Conservation (phyloP, 176 grass and related monocot species). For the Pontederia paniculata region DNA sequence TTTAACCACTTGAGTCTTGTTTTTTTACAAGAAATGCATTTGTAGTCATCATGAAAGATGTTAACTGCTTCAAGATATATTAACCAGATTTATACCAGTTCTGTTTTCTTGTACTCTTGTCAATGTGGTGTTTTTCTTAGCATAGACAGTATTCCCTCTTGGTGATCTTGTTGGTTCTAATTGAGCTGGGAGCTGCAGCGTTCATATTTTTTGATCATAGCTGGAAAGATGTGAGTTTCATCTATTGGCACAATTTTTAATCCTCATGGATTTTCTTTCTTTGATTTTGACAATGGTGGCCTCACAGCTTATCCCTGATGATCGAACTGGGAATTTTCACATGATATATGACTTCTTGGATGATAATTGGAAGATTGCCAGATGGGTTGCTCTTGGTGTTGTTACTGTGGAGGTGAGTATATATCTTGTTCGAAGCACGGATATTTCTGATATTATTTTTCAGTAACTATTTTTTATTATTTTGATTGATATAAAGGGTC, state of each 20-base stretch:
- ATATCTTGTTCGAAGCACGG: background rate
- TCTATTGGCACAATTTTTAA: background rate
- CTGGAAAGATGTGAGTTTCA: constrained; percentile 88
- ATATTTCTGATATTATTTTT: no score
- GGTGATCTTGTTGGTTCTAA: constrained; percentile 63
- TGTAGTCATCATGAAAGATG: no score
- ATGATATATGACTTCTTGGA: constrained; percentile 72
- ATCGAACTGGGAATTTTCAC: constrained; percentile 77
- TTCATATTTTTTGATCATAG: constrained; percentile 98
- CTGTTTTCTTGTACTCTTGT: background rate
- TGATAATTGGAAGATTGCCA: constrained; percentile 80
- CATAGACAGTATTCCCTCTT: constrained; percentile 67
- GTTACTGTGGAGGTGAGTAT: constrained; percentile 60
- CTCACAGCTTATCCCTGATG: constrained; percentile 70
- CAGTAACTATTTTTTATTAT: no score
- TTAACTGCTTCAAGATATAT: no score
- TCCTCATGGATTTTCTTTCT: constrained; percentile 15
- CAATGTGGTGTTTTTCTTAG: constrained; percentile 42
- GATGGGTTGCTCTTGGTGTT: constrained; percentile 79
- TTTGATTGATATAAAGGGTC: no score
- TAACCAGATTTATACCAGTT: no score
- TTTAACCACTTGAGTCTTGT: no score
- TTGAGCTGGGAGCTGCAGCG: constrained; percentile 70
- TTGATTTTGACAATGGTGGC: constrained; percentile 7
- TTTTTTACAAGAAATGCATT: no score